Percentiles rank a stretch among this genome's conserved stretches.
Evolutionary conservation across 1,284 basidiomycete genomes (phyloP).

Genomic region (Melampsora abietis-canadensis): DNA sequence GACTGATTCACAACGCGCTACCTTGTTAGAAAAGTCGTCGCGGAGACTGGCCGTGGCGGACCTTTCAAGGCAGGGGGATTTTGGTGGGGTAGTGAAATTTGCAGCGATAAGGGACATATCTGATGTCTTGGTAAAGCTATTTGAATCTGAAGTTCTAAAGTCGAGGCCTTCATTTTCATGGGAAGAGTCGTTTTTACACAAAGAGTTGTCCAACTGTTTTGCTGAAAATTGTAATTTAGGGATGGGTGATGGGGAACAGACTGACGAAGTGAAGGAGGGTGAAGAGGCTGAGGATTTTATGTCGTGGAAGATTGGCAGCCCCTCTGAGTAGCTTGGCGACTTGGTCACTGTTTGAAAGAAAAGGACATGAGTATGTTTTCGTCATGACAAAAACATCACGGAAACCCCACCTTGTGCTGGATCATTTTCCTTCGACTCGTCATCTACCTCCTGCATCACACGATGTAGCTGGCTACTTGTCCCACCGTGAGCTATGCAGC

Average conservation of each 20-base stretch:
- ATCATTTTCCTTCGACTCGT: slow-evolving; percentile 4
- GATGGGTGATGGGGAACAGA: not conserved
- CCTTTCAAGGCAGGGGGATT: not conserved
- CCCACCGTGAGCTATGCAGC: not conserved
- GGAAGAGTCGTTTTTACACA: too few relatives aligned
- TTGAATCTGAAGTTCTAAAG: too few relatives aligned
- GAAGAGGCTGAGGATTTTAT: not conserved
- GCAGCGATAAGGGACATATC: not conserved
- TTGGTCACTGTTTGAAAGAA: not conserved
- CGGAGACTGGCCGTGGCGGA: not conserved
- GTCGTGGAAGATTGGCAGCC: not conserved
- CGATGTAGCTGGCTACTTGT: not conserved
- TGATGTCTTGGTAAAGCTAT: too few relatives aligned
- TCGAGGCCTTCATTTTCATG: too few relatives aligned
- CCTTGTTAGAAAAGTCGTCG: too few relatives aligned
- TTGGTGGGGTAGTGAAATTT: not conserved
- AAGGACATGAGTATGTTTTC: not conserved
- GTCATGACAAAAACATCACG: too few relatives aligned
- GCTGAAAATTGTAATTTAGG: not conserved
- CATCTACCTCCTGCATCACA: not conserved
- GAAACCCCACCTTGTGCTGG: not conserved
- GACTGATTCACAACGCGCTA: too few relatives aligned
- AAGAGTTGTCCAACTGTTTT: too few relatives aligned
- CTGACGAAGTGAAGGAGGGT: not conserved
- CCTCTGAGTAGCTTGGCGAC: not conserved